Base-by-base conservation (phyloP, 768 basidiomycete species). In the Phanerochaete carnosa region DNA sequence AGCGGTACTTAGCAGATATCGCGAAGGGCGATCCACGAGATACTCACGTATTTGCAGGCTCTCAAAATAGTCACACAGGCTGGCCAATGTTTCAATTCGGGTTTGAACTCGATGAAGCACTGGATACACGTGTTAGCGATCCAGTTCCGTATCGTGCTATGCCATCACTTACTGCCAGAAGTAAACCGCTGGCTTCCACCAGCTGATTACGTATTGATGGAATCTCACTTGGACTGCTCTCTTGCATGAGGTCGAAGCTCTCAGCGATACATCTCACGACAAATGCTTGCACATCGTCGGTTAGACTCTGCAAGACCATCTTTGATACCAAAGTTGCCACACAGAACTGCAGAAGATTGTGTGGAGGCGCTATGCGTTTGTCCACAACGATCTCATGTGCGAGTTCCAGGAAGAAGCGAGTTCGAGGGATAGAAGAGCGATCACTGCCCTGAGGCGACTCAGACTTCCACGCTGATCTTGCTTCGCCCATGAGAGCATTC, bases 261-360 rank as follows among this genome's bases (percentile, higher is more conserved):
- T 79, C 77, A 58, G 80, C 77, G 23, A 86, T 70, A 65, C 75
- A 75, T 54, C 72, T 72, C 58, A 87, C 75, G 16, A 87, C 70
- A 54, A 72, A 75, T 22, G 75, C 65, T 64, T 79, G 81, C 45
- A 81, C 78, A 33, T 77, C 74, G 33, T 72, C 71, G 2, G 71
- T 62, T 4, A 86, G 76, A 57, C 77, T 79, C 55, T 77, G 77
- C 26, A 87, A 70, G 25, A 76, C 77, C 57, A 79, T 70, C 65
- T 81, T 86, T 39, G 79, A 73, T 25, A 73, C 70, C 43, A 81
- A 65, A 45, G 73, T 69, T 12, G 66, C 63, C 66, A 78, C 76
- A 62, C 85, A 88, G 64, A 85, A 85, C 29, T 76, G 81, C 35
- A 88, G 69, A 16, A 89, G 72, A 53, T 76, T 75, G 29, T 75